Conservation (phyloP, 305 asterid genomes). For the Caryopteris hybrid region DNA sequence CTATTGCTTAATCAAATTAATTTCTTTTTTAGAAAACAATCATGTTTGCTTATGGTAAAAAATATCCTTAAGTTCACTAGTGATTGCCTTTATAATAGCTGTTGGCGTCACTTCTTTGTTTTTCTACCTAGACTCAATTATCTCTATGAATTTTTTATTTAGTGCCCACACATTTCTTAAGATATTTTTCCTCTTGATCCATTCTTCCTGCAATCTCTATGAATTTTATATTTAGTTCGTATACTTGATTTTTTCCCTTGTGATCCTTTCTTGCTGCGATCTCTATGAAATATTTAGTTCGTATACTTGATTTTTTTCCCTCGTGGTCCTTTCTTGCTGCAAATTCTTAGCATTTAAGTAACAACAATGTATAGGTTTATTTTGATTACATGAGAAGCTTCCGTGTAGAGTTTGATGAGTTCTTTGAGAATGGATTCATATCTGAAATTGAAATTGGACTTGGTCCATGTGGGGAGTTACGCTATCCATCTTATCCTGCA, state of each 20-base stretch:
- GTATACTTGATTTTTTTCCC: no score
- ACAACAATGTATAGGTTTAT: slow-evolving; percentile 51
- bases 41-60: neutral
- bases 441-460: slow-evolving; percentile 77
- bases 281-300: no score
- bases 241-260: no score
- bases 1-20: no score
- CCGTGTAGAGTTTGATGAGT: slow-evolving; percentile 70
- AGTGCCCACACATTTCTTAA: neutral
- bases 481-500: slow-evolving; percentile 80
- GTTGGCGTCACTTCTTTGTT: neutral
- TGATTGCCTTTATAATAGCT: no score
- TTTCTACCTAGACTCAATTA: neutral
- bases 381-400: slow-evolving; percentile 84
- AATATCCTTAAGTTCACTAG: neutral
- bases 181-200: neutral
- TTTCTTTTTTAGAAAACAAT: neutral
- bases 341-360: slow-evolving; percentile 6
- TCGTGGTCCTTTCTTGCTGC: neutral
- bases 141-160: neutral
- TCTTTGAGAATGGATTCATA: slow-evolving; percentile 60
- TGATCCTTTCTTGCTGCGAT: neutral
- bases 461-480: slow-evolving; percentile 82
- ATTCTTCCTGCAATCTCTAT: neutral
- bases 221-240: no score